Base-by-base conservation (phyloP, 352 stramenopile genomes). In the Globisporangium perplexum region DNA sequence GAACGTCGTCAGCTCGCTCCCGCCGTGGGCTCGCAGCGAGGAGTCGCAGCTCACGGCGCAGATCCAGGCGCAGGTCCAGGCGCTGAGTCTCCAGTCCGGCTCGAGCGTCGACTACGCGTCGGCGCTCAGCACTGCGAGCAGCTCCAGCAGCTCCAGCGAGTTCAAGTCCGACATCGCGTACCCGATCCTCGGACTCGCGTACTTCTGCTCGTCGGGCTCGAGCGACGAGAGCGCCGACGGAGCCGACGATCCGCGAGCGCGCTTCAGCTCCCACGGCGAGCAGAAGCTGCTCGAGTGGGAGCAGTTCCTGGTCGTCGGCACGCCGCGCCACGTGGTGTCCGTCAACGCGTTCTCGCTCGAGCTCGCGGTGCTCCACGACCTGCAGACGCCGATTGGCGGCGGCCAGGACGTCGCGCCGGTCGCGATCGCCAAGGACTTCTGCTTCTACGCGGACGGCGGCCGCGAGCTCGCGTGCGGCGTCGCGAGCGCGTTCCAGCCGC, bases 341-440 rank as follows among this genome's bases (percentile, higher is more conserved):
- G 61, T 90, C 38, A 90, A 90, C 43, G 82, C 78, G 20, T 74
- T 88, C 42, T 90, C 82, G 30, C 82, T 85, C 53, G 62, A 93
- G 30, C 62, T 88, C 20, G 52, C 44, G 2, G 57, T 87, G 17
- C 53, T 88, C 22, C 65, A 80, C 26, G 69, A 86, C 38, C 81
- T 90, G 24, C 79, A 90, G 48, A 38, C 45, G 1, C 18, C 42
- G 23, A 47, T 39, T 4, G 22, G 22, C 12, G 26, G 14, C 20
- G 23, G 10, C n/a, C 24, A 4, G 26, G 30, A 26, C 47, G 30
- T 14, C 4, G n/a, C 30, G 35, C 59, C 63, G 12, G 62, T 90
- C 24, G 62, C 66, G 5, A 62, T 88, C 10, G 81, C 78, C 3
- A 82, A 79, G 44, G 71, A 90, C 4, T 65, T 83, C 15, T 77